Evolutionary conservation across 352 stramenopile genomes (phyloP), one percentile per base, ranked within the genome.

Genomic region (Phytopythium helicoides): DNA sequence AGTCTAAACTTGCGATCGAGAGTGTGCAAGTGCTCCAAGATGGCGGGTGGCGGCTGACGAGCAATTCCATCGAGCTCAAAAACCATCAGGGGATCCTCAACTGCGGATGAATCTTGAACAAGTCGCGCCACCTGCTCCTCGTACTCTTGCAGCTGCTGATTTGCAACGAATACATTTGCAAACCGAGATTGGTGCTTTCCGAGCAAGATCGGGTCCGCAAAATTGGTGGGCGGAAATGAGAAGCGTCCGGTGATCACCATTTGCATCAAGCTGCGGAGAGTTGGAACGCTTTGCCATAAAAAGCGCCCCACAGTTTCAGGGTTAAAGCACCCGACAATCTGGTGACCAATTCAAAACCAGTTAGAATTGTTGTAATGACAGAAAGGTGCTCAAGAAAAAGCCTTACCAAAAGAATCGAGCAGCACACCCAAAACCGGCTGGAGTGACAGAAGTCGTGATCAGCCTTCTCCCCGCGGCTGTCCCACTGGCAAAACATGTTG

Each of bases 241-340:
- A 86, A 93, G 16, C 81, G 66, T 3, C 80, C 85, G 10, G 85
- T 90, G 40, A 95, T 95, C 7, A 75, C 61, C 85, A 95, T 93
- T 47, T 95, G 81, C 82, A 95, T 95, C 16, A 93, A 68, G 14
- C 76, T 66, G 7, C 85, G 78, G 25, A 95, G 47, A 6, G 82
- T 95, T 7, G 85, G 82, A 36, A 92, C 68, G 19, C 82, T 67
- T 18, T 76, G 60, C 85, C 85, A 95, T 42, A 93, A 59, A 38
- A 73, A 82, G n/a, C 79, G 71, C 8, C 85, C 85, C 1, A 95
- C 74, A 3, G 83, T 91, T 26, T 78, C 80, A 8, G 82, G 78
- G 36, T 92, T 92, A 51, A 93, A 95, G 33, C 73, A 82, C 25
- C 61, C 68, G 52, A 82, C 62, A 50, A 75, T 64, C 71, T 72